phyloP scores from a whole-genome alignment of 495 filamentous ascomycete genomes.

The Ramalina intermedia region DNA sequence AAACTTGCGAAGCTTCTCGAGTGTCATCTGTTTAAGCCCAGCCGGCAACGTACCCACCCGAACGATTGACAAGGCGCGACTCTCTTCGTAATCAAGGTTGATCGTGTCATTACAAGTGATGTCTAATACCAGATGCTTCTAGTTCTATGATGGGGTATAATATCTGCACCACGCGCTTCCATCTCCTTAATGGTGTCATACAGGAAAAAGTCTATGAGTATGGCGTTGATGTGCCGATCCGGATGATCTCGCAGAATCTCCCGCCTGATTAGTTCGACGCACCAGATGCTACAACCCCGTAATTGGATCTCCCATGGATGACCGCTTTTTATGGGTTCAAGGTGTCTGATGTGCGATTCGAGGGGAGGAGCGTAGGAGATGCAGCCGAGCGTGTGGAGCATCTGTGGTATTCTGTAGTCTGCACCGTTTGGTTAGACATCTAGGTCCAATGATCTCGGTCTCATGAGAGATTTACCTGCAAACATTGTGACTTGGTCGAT shows the following conservation, averaged over 20 bases:
- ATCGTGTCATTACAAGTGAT: too few relatives aligned
- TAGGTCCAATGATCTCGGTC: constrained; percentile 6
- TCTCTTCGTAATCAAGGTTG: too few relatives aligned
- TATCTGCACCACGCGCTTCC: constrained; percentile 43
- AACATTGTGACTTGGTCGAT: constrained; percentile 97
- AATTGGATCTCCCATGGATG: constrained; percentile 78
- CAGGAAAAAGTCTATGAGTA: constrained; percentile 90
- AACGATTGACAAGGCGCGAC: too few relatives aligned
- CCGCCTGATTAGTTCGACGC: constrained; percentile 74
- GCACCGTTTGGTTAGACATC: constrained; percentile 4
- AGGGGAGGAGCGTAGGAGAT: constrained; percentile 71
- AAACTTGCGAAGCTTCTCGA: too few relatives aligned
- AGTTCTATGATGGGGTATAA: constrained; percentile 81
- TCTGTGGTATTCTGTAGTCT: constrained; percentile 93
- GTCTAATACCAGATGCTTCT: constrained; percentile 86
- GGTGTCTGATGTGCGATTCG: constrained; percentile 47
- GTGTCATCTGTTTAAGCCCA: too few relatives aligned
- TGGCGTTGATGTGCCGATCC: constrained; percentile 60
- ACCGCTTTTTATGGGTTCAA: constrained; percentile 52
- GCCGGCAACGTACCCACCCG: too few relatives aligned
- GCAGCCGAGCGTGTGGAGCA: constrained; percentile 70
- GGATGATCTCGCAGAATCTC: constrained; percentile 66
- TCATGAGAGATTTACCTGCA: constrained; percentile 35
- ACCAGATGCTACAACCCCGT: constrained; percentile 83
- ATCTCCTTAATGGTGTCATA: constrained; percentile 85